Percentiles rank a stretch among this genome's conserved stretches.
These are phyloP conservation scores for Leucogyrophana mollusca DNA, from an alignment of 768 basidiomycete genomes.

Conservation along the genomic window DNA sequence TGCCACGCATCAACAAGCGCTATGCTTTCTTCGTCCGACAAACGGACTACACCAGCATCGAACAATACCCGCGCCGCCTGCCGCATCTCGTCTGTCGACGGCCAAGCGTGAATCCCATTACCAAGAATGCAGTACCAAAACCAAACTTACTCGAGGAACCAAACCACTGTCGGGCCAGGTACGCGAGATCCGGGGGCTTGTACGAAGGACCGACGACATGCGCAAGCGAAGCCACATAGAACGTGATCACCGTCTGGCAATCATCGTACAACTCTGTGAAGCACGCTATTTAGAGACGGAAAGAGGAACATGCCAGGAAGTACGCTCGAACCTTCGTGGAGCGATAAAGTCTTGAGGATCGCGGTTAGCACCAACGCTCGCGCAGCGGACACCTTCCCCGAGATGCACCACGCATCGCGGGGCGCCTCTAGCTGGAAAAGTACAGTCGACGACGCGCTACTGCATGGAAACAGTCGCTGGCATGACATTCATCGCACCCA, in stretches of 20 bases:
- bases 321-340: slow-evolving; percentile 58
- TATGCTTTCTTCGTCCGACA: slow-evolving; percentile 68
- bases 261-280: slow-evolving; percentile 61
- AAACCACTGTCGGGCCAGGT: slow-evolving; percentile 75
- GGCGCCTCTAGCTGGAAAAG: slow-evolving; percentile 38
- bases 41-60: slow-evolving; percentile 64
- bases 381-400: slow-evolving; percentile 65
- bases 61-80: slow-evolving; percentile 77
- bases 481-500: neutral
- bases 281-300: slow-evolving; percentile 1
- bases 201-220: slow-evolving; percentile 59
- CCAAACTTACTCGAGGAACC: slow-evolving; percentile 60
- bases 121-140: neutral
- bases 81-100: slow-evolving; percentile 62
- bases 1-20: slow-evolving; percentile 62
- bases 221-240: slow-evolving; percentile 74
- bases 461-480: neutral
- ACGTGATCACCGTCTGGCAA: slow-evolving; percentile 73
- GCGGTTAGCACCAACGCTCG: slow-evolving; percentile 66
- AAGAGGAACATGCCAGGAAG: neutral
- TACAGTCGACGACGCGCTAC: slow-evolving; percentile 40
- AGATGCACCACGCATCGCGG: slow-evolving; percentile 68
- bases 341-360: slow-evolving; percentile 68
- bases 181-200: slow-evolving; percentile 67
- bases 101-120: slow-evolving; percentile 6